Conservation (phyloP, 2,329 filamentous ascomycete species). For the Claviceps capensis region DNA sequence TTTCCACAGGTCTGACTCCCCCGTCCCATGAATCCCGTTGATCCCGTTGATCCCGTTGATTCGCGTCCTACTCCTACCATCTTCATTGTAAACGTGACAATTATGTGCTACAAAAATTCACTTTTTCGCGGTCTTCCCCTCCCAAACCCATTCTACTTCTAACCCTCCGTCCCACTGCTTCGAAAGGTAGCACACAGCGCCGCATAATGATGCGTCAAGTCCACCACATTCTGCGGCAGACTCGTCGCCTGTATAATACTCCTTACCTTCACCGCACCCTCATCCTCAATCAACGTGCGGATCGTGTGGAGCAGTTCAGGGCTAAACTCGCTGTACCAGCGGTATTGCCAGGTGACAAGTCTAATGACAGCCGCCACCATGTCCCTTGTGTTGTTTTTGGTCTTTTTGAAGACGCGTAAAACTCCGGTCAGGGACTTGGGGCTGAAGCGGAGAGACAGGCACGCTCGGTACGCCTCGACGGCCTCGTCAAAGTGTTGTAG, state of each 20-base stretch:
- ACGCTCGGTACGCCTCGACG: slow-evolving; percentile 83
- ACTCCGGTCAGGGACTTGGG: slow-evolving; percentile 85
- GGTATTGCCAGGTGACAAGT: slow-evolving; percentile 93
- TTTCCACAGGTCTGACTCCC: no score
- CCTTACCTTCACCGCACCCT: slow-evolving; percentile 91
- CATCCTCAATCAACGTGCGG: slow-evolving; percentile 87
- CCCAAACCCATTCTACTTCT: not conserved
- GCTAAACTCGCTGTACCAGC: slow-evolving; percentile 99
- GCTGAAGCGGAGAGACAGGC: slow-evolving; percentile 76
- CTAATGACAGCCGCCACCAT: slow-evolving; percentile 77
- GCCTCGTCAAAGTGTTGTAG: slow-evolving; percentile 87
- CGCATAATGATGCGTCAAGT: slow-evolving; percentile 92
- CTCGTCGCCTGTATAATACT: slow-evolving; percentile 96
- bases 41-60: no score
- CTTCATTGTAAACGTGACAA: no score
- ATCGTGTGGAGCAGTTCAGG: slow-evolving; percentile 79
- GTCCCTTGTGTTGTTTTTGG: slow-evolving; percentile 68
- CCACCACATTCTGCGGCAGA: slow-evolving; percentile 80
- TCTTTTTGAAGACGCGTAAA: slow-evolving; percentile 62
- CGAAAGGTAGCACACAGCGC: slow-evolving; percentile 88
- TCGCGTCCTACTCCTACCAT: no score
- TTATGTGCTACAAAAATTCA: no score
- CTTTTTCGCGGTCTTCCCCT: no score
- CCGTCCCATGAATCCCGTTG: no score
- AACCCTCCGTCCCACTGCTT: slow-evolving; percentile 83